Base-by-base conservation (phyloP, 495 filamentous ascomycete genomes). In the Hamigera avellanea region DNA sequence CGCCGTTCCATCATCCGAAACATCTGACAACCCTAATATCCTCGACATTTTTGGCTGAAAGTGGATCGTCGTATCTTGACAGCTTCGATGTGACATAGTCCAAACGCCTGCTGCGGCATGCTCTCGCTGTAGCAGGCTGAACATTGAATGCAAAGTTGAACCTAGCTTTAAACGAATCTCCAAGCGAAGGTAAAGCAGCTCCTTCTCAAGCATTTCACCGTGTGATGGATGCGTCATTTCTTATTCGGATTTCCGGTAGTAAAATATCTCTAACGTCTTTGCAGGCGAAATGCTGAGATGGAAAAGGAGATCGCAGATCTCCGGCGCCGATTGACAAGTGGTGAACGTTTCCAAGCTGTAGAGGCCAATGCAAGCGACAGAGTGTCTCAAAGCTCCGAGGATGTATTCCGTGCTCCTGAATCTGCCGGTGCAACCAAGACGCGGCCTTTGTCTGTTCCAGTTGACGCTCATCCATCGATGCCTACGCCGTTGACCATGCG, bases 241-340 rank as follows among this genome's bases (percentile, higher is more conserved):
- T 33, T 19, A 33, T 2, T 10, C 5, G 5, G 4, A n/a, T 5
- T 30, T 12, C 33, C 8, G 2, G 12, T 1, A 13, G 15, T 6
- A 9, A 5, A 10, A 8, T 19, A 31, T 26, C 26, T 15, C 37
- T 45, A 39, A 49, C 42, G 31, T 23, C 12, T 17, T n/a, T 19
- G 37, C 35, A 69, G 63, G 36, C 64, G 61, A 43, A 68, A 68
- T 64, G 64, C 64, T 17, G 64, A 68, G 33, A 68, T 68, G 64
- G 64, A 68, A 51, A 57, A 53, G 41, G 64, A 68, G 54, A 66
- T 68, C 31, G 62, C 53, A 12, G 62, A 64, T 43, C 64, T 68
- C 41, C 64, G 64, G 25, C 56, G 56, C n/a, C 59, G 57, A n/a
- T 44, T 68, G 23, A 51, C 60, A 17, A 48, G 45, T 39, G 46